These are phyloP conservation scores for Paramecium biaurelia DNA, from an alignment of 73 alveolate genomes.

Conservation along the genomic window DNA sequence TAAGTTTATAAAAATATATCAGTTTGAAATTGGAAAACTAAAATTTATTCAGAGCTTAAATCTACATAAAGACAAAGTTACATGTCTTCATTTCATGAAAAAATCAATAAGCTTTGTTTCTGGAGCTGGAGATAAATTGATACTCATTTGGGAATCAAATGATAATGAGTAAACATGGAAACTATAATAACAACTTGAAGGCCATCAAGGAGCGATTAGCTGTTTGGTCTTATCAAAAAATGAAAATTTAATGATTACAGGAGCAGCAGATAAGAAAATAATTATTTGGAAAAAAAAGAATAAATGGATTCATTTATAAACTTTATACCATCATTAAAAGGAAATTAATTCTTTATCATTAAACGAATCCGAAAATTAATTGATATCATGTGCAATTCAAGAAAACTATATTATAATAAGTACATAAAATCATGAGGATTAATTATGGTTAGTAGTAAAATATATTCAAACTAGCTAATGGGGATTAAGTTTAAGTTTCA, in stretches of 20 bases:
- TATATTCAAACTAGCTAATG: neutral
- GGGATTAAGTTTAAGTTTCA: neutral
- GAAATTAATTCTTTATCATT: too few relatives aligned
- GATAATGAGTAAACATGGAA: neutral
- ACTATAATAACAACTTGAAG: neutral
- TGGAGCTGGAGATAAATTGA: neutral
- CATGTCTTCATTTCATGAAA: neutral
- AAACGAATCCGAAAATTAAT: neutral
- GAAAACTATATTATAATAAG: neutral
- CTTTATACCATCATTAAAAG: neutral
- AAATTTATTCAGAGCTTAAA: too few relatives aligned
- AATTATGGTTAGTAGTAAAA: neutral
- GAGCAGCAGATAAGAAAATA: neutral
- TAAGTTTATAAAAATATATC: too few relatives aligned
- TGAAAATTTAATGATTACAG: neutral
- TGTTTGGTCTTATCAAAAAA: neutral
- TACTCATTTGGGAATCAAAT: neutral
- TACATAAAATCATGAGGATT: neutral
- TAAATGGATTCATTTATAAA: neutral
- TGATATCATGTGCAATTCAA: neutral
- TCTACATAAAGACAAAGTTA: neutral
- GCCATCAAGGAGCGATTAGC: neutral
- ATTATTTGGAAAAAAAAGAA: neutral
- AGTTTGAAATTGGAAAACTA: neutral
- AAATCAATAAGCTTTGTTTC: neutral